Percentiles rank a stretch among this genome's conserved stretches.
Evolutionary conservation across 208 protist genomes (phyloP).

Genomic region (Leishmania turanica): DNA sequence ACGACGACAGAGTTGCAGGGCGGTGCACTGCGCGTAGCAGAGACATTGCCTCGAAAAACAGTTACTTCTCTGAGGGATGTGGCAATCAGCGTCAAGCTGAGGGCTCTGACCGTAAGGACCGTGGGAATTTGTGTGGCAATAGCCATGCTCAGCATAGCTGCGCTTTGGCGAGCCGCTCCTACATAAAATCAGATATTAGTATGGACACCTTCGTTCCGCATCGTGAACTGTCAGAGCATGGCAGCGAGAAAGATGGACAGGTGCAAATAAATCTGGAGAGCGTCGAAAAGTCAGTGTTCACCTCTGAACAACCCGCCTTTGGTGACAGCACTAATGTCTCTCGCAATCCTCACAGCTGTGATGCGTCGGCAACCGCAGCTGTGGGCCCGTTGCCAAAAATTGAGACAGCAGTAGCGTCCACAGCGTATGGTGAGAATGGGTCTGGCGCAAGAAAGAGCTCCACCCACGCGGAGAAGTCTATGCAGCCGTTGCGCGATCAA

Average conservation of each 20-base stretch:
- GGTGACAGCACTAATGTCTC: not conserved
- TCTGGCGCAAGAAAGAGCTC: not conserved
- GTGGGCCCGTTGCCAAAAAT: not conserved
- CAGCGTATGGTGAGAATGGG: not conserved
- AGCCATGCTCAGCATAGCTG: not conserved
- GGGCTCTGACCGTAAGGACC: not conserved
- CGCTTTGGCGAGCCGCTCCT: not conserved
- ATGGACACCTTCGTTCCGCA: not conserved
- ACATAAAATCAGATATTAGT: not conserved
- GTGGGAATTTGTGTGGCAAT: not conserved
- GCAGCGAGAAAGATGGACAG: not conserved
- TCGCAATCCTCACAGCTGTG: not conserved
- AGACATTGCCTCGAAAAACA: not conserved
- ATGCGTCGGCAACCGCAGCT: not conserved
- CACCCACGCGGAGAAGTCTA: not conserved
- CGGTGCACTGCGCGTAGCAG: slow-evolving; percentile 9
- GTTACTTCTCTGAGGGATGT: not conserved
- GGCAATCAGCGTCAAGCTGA: not conserved
- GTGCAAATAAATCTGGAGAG: not conserved
- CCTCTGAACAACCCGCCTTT: not conserved
- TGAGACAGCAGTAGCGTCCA: not conserved
- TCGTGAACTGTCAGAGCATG: not conserved
- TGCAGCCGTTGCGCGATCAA: not conserved
- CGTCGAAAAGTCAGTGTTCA: not conserved
- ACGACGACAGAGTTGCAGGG: not conserved